Evolutionary conservation across 306 rosid genomes (phyloP), one percentile per base, ranked within the genome.

Genomic region (Prunus mume): DNA sequence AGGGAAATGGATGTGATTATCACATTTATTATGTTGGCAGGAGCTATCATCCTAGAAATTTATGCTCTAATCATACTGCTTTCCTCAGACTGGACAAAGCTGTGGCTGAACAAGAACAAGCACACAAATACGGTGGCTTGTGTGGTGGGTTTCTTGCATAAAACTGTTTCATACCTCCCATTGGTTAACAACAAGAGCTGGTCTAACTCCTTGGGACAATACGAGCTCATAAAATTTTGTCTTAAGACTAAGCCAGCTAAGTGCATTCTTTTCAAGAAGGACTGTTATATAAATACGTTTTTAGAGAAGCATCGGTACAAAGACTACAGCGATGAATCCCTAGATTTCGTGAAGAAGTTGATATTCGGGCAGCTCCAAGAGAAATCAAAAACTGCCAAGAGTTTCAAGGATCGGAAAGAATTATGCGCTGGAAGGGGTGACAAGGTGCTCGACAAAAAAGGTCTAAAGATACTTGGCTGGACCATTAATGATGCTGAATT

Each of bases 161-260:
- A 3, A 65, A 4, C 77, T 3, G 34, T 13, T 24, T 3, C 18
- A 25, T 25, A 34, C 4, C 3, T 60, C 34, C 9, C 19, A 5
- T 60, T 5, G 32, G 12, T 2, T 10, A 68, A 73, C 17, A 49
- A 77, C 8, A 66, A 63, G 14, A 75, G 70, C 15, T 81, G 86
- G 77, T 76, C 84, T 41, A 79, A 81, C 73, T 5, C 4, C 19
- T 20, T 81, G 41, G n/a, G 74, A n/a, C 93, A 85, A 20, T 65
- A 70, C 78, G 79, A 81, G n/a, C 64, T 79, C 12, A 62, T 83
- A 2, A 22, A 12, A 0, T 45, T 58, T 6, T 79, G 81, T 56
- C 68, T 83, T 19, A 55, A 73, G 50, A 71, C 58, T 6, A 69
- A 34, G 50, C 45, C 71, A 2, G 3, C 30, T 13, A 74, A 46